These are phyloP conservation scores for Carex myosuroides DNA, from an alignment of 176 grass and related monocot genomes.

Conservation along the genomic window DNA sequence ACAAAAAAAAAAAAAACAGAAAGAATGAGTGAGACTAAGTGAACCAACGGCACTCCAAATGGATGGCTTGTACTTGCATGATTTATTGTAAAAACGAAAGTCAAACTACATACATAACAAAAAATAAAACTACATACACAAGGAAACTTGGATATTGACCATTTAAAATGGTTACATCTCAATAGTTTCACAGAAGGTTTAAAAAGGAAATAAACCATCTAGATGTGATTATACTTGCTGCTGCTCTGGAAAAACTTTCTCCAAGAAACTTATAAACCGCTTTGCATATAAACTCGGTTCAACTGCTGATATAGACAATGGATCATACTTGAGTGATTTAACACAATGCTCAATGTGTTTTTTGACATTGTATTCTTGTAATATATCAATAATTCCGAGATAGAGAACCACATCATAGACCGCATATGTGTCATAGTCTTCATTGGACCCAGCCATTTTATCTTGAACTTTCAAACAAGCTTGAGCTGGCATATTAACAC, in stretches of 20 bases:
- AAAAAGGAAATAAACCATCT: conserved; percentile 9
- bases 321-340: conserved; percentile 88
- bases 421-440: conserved; percentile 36
- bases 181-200: neutral
- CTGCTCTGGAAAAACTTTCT: conserved; percentile 67
- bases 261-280: conserved; percentile 75
- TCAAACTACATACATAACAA: neutral
- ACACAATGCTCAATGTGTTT: conserved; percentile 74
- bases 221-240: conserved; percentile 12
- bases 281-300: conserved; percentile 64
- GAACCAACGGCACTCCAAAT: neutral
- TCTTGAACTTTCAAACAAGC: conserved; percentile 44
- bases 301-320: conserved; percentile 67
- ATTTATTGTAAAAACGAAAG: neutral
- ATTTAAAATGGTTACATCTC: conserved; percentile 15
- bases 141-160: neutral
- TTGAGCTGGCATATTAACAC: conserved; percentile 93
- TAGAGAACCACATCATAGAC: conserved; percentile 87
- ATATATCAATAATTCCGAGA: conserved; percentile 94
- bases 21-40: neutral
- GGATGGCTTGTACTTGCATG: neutral
- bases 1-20: neutral
- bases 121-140: neutral
- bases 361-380: conserved; percentile 81
- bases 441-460: conserved; percentile 21